Conservation (phyloP, 148 eudicot genomes). For the Polygonum maritimum region DNA sequence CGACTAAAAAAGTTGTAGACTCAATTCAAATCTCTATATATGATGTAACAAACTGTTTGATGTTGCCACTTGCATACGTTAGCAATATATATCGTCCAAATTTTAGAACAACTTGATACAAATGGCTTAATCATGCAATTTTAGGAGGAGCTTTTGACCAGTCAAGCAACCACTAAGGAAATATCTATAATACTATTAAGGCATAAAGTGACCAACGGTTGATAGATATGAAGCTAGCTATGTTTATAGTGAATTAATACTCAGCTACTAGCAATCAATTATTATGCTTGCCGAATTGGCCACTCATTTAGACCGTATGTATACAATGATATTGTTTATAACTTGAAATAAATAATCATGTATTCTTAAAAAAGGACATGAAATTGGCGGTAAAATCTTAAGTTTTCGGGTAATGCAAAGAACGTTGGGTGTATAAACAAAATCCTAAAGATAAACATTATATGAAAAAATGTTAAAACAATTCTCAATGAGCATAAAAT, state of each 20-base stretch:
- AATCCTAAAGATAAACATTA: too few relatives aligned
- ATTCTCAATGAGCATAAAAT: not conserved
- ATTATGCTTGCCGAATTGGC: not conserved
- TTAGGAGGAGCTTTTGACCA: slow-evolving; percentile 17
- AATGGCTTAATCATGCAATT: not conserved
- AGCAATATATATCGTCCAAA: not conserved
- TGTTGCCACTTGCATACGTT: not conserved
- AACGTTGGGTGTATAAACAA: too few relatives aligned
- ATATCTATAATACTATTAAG: not conserved
- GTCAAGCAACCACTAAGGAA: slow-evolving; percentile 11
- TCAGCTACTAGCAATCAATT: not conserved
- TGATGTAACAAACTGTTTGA: not conserved
- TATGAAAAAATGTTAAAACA: not conserved
- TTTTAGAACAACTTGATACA: not conserved
- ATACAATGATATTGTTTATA: not conserved
- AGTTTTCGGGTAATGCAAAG: too few relatives aligned
- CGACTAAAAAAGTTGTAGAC: not conserved
- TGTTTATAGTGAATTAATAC: not conserved
- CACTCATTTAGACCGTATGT: not conserved
- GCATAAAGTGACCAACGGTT: too few relatives aligned
- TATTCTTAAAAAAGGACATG: too few relatives aligned
- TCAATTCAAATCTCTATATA: not conserved
- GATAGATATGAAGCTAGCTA: not conserved
- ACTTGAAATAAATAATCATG: too few relatives aligned
- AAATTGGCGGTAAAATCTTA: too few relatives aligned